Evolutionary conservation across 805 yeast species (phyloP).

Genomic region (Saturnispora sanitii): DNA sequence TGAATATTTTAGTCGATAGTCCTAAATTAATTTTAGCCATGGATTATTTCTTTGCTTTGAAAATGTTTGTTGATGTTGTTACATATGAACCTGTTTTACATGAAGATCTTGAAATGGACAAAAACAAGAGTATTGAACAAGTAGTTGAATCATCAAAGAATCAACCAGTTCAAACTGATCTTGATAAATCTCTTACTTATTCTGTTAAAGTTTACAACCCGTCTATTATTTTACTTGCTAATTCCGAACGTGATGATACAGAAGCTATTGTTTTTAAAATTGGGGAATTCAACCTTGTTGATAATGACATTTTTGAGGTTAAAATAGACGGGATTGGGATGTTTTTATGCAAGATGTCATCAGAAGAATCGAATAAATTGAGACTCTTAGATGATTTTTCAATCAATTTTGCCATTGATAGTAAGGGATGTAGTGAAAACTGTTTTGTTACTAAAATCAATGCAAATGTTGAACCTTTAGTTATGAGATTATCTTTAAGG

Average conservation of each 20-base stretch:
- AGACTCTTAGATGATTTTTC: conserved; percentile 87
- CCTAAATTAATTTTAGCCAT: conserved; percentile 77
- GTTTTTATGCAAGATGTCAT: conserved; percentile 71
- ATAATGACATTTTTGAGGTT: conserved; percentile 56
- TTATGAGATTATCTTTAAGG: conserved; percentile 72
- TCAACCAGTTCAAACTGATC: neutral
- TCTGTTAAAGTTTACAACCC: conserved; percentile 67
- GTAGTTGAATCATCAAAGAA: conserved; percentile 8
- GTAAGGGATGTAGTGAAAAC: conserved; percentile 51
- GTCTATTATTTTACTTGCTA: conserved; percentile 70
- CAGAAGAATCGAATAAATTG: conserved; percentile 48
- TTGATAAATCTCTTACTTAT: conserved; percentile 28
- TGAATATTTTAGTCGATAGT: conserved; percentile 60
- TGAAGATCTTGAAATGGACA: conserved; percentile 10
- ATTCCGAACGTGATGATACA: conserved; percentile 55
- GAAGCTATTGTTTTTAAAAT: conserved; percentile 88
- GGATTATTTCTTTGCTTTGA: conserved; percentile 75
- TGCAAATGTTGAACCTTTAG: conserved; percentile 66
- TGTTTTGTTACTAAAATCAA: conserved; percentile 55
- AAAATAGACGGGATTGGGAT: conserved; percentile 76
- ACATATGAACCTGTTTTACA: conserved; percentile 18
- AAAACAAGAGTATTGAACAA: conserved; percentile 12
- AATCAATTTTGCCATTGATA: conserved; percentile 61
- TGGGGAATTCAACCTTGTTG: conserved; percentile 63
- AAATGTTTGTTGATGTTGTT: conserved; percentile 49